Evolutionary conservation across 108 stramenopile genomes (phyloP), one percentile per base, ranked within the genome.

Genomic region (Mayamaea pseudoterrestris): DNA sequence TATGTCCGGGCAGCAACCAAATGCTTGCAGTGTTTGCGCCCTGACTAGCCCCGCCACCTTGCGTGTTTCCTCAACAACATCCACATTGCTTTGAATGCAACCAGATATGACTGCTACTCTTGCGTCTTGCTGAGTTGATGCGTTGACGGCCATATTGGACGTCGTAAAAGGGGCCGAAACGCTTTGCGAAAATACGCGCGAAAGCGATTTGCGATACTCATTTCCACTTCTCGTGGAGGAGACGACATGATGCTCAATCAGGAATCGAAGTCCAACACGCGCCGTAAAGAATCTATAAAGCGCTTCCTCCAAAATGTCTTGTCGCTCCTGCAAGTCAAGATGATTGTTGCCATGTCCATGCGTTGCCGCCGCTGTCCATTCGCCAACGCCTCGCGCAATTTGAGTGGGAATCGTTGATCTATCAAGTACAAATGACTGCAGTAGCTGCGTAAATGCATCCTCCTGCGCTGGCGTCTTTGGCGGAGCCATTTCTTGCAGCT

Each of bases 261-360:
- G 63, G 37, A 94, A 88, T 24, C 93, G 69, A 6, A 94, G 63
- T 23, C 93, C 93, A 13, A 90, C 81, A 18, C 90, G 65, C 4
- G 93, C 90, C 16, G 84, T 84, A 57, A 91, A 94, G 62, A 94
- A 94, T 48, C 90, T 58, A 55, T 75, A 80, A 42, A 94, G 52
- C 6, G 85, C 87, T 41, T 80, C 71, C 58, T 94, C 93, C 84
- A 94, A 80, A 62, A 83, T 76, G 34, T 73, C 69, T 61, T 68
- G 18, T 53, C 52, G 35, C 65, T 60, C 35, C 12, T 21, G 13
- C 17, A 28, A 27, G 25, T 40, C 46, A 4, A 37, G 24, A 2
- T 57, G 35, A 2, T 9, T n/a, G 41, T 47, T 47, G 5, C 32
- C 47, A 63, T 54, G 3, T n/a, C n/a, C n/a, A n/a, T n/a, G n/a